Evolutionary conservation across 1,284 basidiomycete genomes (phyloP).

Genomic region (Pyrrhoderma lamaoense): DNA sequence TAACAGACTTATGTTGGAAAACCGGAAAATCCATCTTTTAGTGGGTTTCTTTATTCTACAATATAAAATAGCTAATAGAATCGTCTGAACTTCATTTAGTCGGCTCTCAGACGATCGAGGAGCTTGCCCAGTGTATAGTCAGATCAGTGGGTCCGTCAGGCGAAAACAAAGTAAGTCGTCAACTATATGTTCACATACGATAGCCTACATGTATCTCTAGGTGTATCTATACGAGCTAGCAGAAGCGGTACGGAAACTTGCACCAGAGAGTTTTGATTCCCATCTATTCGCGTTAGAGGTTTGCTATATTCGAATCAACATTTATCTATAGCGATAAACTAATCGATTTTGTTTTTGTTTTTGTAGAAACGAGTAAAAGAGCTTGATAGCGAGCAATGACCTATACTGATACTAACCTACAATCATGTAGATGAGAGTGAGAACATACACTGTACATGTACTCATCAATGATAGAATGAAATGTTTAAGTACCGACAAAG

Average conservation of each 20-base stretch:
- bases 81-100: constrained; percentile 35
- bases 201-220: constrained; percentile 27
- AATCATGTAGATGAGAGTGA: no score
- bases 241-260: constrained; percentile 58
- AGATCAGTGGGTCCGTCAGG: constrained; percentile 75
- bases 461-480: no score
- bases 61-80: background rate
- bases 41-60: constrained; percentile 34
- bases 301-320: background rate
- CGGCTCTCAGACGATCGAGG: constrained; percentile 68
- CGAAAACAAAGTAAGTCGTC: constrained; percentile 57
- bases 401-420: no score
- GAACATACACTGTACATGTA: no score
- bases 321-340: background rate
- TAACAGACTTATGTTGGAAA: constrained; percentile 69
- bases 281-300: constrained; percentile 75
- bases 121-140: constrained; percentile 64
- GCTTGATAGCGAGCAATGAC: constrained; percentile 4
- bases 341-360: background rate
- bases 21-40: constrained; percentile 72
- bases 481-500: no score
- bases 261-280: constrained; percentile 68
- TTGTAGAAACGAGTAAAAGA: constrained; percentile 9
- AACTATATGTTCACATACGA: background rate
- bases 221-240: constrained; percentile 77